A percentile compares a stretch with the other conserved stretches of the same genome.
Evolutionary conservation across 257 asterid genomes (phyloP).

Genomic region (Solanum tarijense): DNA sequence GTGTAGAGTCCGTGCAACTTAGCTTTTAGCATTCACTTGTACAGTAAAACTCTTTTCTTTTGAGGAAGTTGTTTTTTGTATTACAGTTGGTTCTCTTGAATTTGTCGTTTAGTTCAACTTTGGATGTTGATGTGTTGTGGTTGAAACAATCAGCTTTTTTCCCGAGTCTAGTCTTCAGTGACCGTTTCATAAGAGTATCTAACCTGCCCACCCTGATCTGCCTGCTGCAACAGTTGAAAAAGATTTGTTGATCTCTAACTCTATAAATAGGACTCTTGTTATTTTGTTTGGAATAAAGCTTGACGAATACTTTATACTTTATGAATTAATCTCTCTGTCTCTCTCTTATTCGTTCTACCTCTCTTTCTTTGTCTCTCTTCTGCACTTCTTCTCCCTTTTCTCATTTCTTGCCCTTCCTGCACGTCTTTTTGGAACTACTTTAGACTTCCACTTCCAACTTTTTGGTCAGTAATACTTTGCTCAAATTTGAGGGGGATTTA

Average conservation of each 20-base stretch:
- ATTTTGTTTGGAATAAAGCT: background rate
- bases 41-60: background rate
- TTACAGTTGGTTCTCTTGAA: background rate
- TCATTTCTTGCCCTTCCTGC: background rate
- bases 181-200: background rate
- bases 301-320: background rate
- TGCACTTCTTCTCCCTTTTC: background rate
- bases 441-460: background rate
- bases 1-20: background rate
- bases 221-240: background rate
- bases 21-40: background rate
- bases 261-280: background rate
- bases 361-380: background rate
- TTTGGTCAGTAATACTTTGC: background rate
- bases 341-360: background rate
- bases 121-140: background rate
- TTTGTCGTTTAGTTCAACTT: background rate
- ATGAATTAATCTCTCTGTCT: background rate
- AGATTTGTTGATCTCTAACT: background rate
- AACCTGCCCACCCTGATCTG: background rate
- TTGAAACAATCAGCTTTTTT: background rate
- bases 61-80: background rate
- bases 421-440: background rate
- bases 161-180: background rate
- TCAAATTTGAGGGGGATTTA: background rate